phyloP scores from a whole-genome alignment of 169 alveolate genomes.

The Plasmodium cynomolgi region DNA sequence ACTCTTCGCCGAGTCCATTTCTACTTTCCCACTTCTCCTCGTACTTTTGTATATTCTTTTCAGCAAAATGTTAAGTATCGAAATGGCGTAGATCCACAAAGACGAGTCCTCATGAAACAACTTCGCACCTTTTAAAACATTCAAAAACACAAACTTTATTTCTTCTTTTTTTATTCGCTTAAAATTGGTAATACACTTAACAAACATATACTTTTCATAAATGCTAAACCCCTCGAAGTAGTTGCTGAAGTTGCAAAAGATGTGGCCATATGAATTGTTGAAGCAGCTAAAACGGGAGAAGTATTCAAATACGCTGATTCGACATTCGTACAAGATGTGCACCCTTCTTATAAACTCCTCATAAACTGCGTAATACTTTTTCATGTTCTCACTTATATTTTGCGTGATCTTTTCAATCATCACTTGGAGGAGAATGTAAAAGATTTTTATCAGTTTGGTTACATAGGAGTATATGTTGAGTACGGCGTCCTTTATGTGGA shows the following conservation, averaged over 20 bases:
- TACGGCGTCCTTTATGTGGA: constrained; percentile 32
- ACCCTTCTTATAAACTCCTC: constrained; percentile 20
- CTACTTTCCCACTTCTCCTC: background rate
- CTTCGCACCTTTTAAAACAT: constrained; percentile 26
- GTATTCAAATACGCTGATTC: constrained; percentile 50
- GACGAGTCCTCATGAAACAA: constrained; percentile 59
- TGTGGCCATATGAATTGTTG: constrained; percentile 65
- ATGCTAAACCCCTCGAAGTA: constrained; percentile 52
- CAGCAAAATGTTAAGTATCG: constrained; percentile 64
- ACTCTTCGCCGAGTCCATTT: constrained; percentile 4
- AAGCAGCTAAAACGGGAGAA: constrained; percentile 33
- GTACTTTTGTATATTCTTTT: constrained; percentile 44
- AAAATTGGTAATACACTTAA: constrained; percentile 53
- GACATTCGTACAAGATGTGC: constrained; percentile 56
- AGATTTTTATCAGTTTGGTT: constrained; percentile 44
- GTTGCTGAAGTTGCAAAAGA: constrained; percentile 56
- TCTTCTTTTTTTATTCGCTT: constrained; percentile 73
- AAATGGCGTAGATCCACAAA: constrained; percentile 65
- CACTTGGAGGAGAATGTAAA: constrained; percentile 41
- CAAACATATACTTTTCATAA: constrained; percentile 70
- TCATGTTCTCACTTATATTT: constrained; percentile 9
- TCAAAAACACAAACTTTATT: constrained; percentile 63
- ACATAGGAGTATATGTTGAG: constrained; percentile 54
- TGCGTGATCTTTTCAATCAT: constrained; percentile 22
- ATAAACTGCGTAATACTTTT: constrained; percentile 42